A percentile compares a stretch with the other conserved stretches of the same genome.
These are phyloP conservation scores for Cenchrus purpureus DNA, from an alignment of 176 grass and related monocot genomes.

Conservation along the genomic window DNA sequence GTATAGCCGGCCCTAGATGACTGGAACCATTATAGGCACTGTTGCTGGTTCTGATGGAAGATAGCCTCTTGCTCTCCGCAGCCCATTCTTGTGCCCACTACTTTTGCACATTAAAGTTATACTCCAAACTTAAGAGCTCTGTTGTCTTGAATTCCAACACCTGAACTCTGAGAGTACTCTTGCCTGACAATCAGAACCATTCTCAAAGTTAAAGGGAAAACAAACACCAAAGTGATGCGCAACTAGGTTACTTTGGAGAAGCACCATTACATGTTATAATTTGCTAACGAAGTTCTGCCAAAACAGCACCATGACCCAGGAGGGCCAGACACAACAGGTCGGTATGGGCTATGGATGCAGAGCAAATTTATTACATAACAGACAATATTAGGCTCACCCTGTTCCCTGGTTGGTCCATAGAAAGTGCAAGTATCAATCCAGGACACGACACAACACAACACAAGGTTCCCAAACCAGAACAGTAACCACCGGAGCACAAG, in stretches of 20 bases:
- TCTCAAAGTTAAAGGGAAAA: constrained; percentile 31
- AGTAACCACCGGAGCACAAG: background rate
- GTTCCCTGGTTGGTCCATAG: background rate
- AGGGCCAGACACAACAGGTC: background rate
- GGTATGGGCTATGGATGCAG: background rate
- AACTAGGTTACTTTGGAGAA: background rate
- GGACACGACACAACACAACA: constrained; percentile 4
- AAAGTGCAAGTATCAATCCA: background rate
- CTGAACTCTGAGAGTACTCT: constrained; percentile 45
- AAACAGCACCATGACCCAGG: background rate
- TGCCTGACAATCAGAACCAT: constrained; percentile 45
- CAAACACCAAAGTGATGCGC: background rate
- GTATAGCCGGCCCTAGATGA: constrained; percentile 29
- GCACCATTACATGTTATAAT: background rate
- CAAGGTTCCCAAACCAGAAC: background rate
- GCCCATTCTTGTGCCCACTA: constrained; percentile 35
- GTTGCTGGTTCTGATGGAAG: constrained; percentile 38
- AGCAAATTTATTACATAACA: background rate
- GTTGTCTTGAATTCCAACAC: constrained; percentile 29
- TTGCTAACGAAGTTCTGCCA: background rate
- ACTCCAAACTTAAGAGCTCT: constrained; percentile 10
- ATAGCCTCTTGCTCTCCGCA: constrained; percentile 51
- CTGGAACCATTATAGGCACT: constrained; percentile 13
- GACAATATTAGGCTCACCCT: background rate
- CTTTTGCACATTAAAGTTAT: constrained; percentile 36